A percentile compares a stretch with the other conserved stretches of the same genome.
phyloP scores from a whole-genome alignment of 495 filamentous ascomycete species.

The Echria macrotheca region DNA sequence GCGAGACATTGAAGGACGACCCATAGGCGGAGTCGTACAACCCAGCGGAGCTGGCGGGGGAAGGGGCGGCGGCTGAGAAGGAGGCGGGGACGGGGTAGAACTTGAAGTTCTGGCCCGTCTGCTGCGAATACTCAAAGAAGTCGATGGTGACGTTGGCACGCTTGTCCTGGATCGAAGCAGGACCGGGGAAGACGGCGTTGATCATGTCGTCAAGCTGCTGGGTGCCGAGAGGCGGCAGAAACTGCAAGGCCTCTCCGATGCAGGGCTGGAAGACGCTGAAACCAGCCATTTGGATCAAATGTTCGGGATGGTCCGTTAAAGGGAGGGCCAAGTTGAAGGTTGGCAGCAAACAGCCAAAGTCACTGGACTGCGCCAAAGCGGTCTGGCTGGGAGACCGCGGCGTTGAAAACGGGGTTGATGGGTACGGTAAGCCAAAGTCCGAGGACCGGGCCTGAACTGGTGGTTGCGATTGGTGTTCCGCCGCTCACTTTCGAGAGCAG shows the following conservation, averaged over 20 bases:
- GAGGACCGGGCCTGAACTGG: constrained; percentile 5
- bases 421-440: too few relatives aligned
- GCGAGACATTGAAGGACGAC: constrained; percentile 40
- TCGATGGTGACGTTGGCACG: constrained; percentile 48
- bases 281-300: constrained; percentile 36
- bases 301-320: neutral
- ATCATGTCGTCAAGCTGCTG: constrained; percentile 49
- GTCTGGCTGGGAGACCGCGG: constrained; percentile 4
- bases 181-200: constrained; percentile 44
- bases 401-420: too few relatives aligned
- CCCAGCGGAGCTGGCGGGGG: constrained; percentile 31
- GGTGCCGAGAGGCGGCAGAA: constrained; percentile 49
- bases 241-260: constrained; percentile 47
- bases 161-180: constrained; percentile 47
- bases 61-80: constrained; percentile 30
- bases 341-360: neutral
- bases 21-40: constrained; percentile 39
- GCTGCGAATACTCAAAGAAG: constrained; percentile 43
- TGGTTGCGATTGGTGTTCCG: neutral
- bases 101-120: constrained; percentile 44
- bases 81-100: constrained; percentile 44
- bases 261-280: constrained; percentile 46
- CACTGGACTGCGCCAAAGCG: constrained; percentile 8
- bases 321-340: constrained; percentile 3
- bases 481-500: constrained; percentile 5